Base-by-base conservation (phyloP, 768 basidiomycete species). In the Podaxis pistillaris region DNA sequence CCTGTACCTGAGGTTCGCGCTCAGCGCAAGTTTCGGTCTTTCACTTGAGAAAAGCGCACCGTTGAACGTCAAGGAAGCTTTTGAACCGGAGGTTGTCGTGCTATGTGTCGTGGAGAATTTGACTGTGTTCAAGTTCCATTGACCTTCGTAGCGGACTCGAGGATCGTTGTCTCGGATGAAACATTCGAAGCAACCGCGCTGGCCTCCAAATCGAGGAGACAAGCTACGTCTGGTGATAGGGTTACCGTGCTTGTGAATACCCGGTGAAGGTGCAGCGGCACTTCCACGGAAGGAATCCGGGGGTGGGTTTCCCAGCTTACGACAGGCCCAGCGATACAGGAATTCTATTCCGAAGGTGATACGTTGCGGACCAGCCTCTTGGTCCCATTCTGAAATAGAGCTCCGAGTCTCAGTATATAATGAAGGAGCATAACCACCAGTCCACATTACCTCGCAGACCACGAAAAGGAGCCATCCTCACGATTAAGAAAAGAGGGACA, bases 141-240 rank as follows among this genome's bases (percentile, higher is more conserved):
- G 63, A 2, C 79, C 76, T 4, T 66, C 68, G 60, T 80, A 80
- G 4, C 63, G 50, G 4, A 79, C 66, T 55, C 74, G 64, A 5
- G 78, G 71, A 62, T 78, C 74, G 64, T 79, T 79, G 60, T 80
- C 75, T 30, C 62, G 69, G 2, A 76, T 60, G 24, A 69, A 19
- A 51, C 73, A 75, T 7, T 36, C 26, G 13, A 55, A 55, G 49
- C 70, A 71, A 41, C 47, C 61, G 22, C 11, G 33, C 13, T 47
- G 37, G n/a, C n/a, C 17, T 6, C 17, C 54, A 24, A 7, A 38
- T 9, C 54, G 38, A 56, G 54, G 38, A 19, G 19, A 38, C n/a
- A 56, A 17, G 17, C 44, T 46, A 19, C 19, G 54, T 19, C 38
- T 22, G 6, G 22, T 54, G 51, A 33, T 37, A 40, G n/a, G 50